Evolutionary conservation across 805 yeast species (phyloP), one percentile per base, ranked within the genome.

Genomic region (Candida qinlingensis): DNA sequence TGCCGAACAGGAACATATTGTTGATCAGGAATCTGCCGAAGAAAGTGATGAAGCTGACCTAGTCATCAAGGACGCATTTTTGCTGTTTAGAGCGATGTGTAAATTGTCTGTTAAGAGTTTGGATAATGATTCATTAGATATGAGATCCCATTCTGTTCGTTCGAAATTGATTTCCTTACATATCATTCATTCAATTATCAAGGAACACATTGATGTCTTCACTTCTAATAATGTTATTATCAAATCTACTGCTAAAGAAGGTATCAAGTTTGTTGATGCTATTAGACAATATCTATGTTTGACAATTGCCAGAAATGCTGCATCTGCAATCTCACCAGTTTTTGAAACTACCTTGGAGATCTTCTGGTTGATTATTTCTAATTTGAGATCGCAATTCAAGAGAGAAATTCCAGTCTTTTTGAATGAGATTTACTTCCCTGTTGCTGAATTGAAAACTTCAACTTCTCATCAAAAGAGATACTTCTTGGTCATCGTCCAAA

Each of bases 11-110:
- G 81, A 76, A 45, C 74, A 75, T 41, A 69, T 76, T 25, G 76
- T 78, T 11, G 75, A 73, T 38, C 80, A 47, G 31, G 47, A 73
- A 41, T 74, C 76, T 7, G 68, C 71, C 64, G 42, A 73, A 68
- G 3, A 63, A 63, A 43, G 75, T 37, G 77, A 75, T 45, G 88
- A 81, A 50, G 81, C 79, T 54, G 96, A 87, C 50, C 65, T 83
- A 34, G 79, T 75, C 2, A 82, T 88, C 19, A 91, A 89, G 59
- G 99, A 94, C 65, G 97, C 98, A 0, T 92, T 91, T 61, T 73
- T 94, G 50, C 79, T 94, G 4, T 90, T 94, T 67, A 79, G 99
- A 63, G 92, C 97, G 2, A 86, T 94, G 94, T 87, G 97, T 65
- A 90, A 89, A 62, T 76, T 94, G 13, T 87, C 97, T 3, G 86